Conservation (phyloP, 768 basidiomycete species). For the Clitopilus passeckerianus region DNA sequence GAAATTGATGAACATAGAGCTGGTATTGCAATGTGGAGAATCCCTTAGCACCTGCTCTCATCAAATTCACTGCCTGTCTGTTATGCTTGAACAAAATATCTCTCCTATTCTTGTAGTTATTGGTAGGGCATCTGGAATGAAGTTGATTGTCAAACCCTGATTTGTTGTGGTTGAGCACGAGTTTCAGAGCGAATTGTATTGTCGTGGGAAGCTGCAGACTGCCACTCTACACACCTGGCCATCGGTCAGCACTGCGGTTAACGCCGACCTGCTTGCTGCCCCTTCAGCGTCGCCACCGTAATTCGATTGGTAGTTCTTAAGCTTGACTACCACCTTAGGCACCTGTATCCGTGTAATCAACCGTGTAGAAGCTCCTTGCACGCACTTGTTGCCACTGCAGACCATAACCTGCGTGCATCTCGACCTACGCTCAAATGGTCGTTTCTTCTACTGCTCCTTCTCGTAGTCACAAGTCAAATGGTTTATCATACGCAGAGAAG, state of each 20-base stretch:
- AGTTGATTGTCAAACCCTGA: too few species aligned
- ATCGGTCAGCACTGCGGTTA: background rate
- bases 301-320: too few species aligned
- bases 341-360: too few species aligned
- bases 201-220: background rate
- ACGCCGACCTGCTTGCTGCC: background rate
- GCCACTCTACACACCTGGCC: background rate
- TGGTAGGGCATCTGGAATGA: background rate
- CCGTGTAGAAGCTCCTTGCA: too few species aligned
- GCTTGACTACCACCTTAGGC: too few species aligned
- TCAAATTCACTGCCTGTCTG: background rate
- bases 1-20: conserved; percentile 51
- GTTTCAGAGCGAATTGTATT: background rate
- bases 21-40: conserved; percentile 66
- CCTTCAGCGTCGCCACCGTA: background rate
- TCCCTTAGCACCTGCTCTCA: conserved; percentile 29
- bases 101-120: too few species aligned
- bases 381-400: too few species aligned
- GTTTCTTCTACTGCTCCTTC: background rate
- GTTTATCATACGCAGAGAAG: background rate
- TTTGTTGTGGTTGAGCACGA: background rate
- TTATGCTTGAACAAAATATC: too few species aligned
- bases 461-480: background rate
- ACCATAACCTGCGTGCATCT: too few species aligned
- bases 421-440: background rate